Base-by-base conservation (phyloP, 768 basidiomycete genomes). In the Naganishia kalamii region DNA sequence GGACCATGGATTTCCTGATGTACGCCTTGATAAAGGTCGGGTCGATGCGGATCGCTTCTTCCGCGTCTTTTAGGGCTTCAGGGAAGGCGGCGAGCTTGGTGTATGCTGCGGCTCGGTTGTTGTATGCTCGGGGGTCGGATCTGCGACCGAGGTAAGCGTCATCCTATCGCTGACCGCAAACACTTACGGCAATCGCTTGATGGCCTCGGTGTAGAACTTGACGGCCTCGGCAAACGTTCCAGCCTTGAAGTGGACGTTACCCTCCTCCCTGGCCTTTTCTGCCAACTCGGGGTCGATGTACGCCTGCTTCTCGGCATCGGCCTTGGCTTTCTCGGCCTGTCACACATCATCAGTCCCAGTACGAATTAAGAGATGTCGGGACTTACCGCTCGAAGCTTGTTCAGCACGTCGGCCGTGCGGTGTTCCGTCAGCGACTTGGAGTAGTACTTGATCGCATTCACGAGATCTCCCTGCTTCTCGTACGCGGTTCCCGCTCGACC, bases 21-120 rank as follows among this genome's bases (percentile, higher is more conserved):
- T 97, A 88, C 10, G 90, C 96, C 80, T 93, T 98, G 80, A 94
- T 90, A 74, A 97, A 96, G 54, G 81, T 81, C 37, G 90, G 86
- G 79, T 98, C 94, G 52, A 88, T 84, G 79, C 86, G 87, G 82
- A 98, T 92, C 27, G 96, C 92, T 77, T 89, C 86, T 63, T 99
- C 85, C 41, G 86, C 90, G 73, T 99, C 96, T 79, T 98, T 98
- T 74, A 98, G 83, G 1, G 93, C 96, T 77, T 99, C 96, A 12
- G 92, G 89, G 32, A 98, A 80, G 1, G 96, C 96, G 46, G 84
- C 84, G 43, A 99, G 85, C 81, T 98, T 98, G 80, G 88, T 90
- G 81, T 96, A 97, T 25, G 92, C 93, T 30, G 92, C 88, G n/a
- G 96, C 92, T 52, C 96, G 88, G 81, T 99, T 99, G 78, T 94